phyloP scores from a whole-genome alignment of 192 early-diverging fungal species.

The Backusella liffmaniae region DNA sequence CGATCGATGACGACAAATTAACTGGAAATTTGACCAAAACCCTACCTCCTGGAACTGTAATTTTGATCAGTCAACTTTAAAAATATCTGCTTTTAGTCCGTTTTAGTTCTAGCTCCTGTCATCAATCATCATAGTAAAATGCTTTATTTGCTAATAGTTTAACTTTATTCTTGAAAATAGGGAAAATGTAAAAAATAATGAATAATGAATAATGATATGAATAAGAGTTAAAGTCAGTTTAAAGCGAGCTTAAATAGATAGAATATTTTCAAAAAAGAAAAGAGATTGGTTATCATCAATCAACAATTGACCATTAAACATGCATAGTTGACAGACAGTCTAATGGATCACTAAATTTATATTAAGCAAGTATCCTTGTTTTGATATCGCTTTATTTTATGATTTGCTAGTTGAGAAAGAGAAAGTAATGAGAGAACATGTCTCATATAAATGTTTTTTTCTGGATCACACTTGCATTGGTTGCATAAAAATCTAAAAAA shows the following conservation, averaged over 20 bases:
- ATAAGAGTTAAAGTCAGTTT: too few species aligned
- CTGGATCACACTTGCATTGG: not conserved
- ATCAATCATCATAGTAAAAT: not conserved
- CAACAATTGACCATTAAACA: not conserved
- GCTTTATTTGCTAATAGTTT: too few species aligned
- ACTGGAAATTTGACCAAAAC: not conserved
- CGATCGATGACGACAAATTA: slow-evolving; percentile 5
- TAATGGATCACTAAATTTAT: not conserved
- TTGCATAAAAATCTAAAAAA: not conserved
- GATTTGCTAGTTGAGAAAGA: not conserved
- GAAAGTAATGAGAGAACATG: not conserved
- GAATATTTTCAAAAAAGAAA: too few species aligned
- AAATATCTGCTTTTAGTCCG: not conserved
- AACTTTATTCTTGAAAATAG: too few species aligned
- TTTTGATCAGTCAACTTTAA: not conserved
- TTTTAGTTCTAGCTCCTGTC: not conserved
- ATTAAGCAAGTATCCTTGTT: not conserved
- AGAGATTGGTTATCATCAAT: too few species aligned
- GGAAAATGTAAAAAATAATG: too few species aligned
- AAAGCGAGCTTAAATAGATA: too few species aligned
- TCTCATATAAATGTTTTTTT: not conserved
- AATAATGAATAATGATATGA: too few species aligned
- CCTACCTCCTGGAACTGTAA: not conserved
- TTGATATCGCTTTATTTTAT: not conserved
- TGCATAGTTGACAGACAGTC: not conserved